These are phyloP conservation scores for Tolypocladium tropicale DNA, from an alignment of 2,329 filamentous ascomycete species.

Conservation along the genomic window DNA sequence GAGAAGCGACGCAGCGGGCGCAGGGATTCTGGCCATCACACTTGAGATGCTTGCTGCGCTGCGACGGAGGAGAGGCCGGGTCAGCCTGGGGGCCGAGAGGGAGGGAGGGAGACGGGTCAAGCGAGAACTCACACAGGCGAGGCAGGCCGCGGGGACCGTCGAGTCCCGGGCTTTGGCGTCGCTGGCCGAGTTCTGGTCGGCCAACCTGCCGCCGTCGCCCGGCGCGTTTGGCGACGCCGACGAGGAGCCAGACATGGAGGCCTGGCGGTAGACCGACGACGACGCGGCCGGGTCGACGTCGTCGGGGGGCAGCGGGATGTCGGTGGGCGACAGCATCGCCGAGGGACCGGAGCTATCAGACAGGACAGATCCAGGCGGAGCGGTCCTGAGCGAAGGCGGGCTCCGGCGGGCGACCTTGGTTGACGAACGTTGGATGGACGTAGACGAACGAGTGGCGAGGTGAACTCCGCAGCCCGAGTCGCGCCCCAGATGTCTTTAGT, in stretches of 20 bases:
- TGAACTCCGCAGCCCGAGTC: not conserved
- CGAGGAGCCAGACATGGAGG: not conserved
- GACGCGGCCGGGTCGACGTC: not conserved
- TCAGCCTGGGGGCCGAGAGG: not conserved
- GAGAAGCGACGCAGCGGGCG: constrained; percentile 50
- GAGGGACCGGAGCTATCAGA: not conserved
- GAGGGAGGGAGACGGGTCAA: not conserved
- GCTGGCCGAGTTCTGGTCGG: not conserved
- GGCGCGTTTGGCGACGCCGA: not conserved
- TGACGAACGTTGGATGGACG: not conserved
- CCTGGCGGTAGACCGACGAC: not conserved
- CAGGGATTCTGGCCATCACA: constrained; percentile 65
- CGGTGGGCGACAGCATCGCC: constrained; percentile 3
- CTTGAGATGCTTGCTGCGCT: constrained; percentile 61
- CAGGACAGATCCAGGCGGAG: not conserved
- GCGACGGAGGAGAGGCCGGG: not conserved
- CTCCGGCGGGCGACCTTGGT: not conserved
- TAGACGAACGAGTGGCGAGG: not conserved
- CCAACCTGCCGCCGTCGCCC: not conserved
- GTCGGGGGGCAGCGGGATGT: constrained; percentile 3
- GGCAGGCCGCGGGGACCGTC: constrained; percentile 40
- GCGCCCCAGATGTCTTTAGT: too few relatives aligned
- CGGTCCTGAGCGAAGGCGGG: not conserved
- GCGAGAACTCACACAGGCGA: constrained; percentile 39
- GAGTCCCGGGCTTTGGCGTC: constrained; percentile 15